Base-by-base conservation (phyloP, 257 asterid species). In the Solanum tarapatanum region DNA sequence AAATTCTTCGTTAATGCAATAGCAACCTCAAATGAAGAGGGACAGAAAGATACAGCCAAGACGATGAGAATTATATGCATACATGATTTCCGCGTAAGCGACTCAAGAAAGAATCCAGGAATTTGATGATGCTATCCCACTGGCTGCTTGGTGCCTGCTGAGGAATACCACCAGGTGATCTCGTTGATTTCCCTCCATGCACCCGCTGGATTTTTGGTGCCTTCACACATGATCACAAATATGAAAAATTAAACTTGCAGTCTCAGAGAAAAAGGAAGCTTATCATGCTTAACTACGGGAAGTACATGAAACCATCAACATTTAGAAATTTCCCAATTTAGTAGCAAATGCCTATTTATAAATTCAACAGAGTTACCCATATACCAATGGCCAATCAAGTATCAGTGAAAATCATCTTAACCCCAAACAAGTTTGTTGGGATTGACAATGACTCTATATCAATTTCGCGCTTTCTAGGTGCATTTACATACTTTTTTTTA, bases 71-170 rank as follows among this genome's bases (percentile, higher is more conserved):
- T 17, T 48, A 35, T 69, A 72, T 26, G 69, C 94, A 84, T 90
- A 97, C 99, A 88, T 94, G 93, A 91, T 97, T 96, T 89, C 77
- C 94, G 19, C 92, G 93, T 60, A 97, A 93, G 77, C 95, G 95
- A 87, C 93, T 91, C 98, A 94, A 93, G 85, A 97, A 91, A 55
- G 92, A 96, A 89, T 97, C 99, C 95, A 97, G 91, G 92, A 97
- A 97, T 75, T 90, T 95, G 94, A 94, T 93, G 91, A 97, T 95
- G 93, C 95, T 95, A 88, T 95, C 98, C 99, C 99, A 97, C 89
- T 94, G 98, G 83, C 93, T 94, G 90, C 94, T 94, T 85, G 97
- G 94, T 87, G 95, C 89, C 90, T 92, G 97, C 77, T 90, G 98
- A 84, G 97, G 92, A 87, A 90, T 92, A 88, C 93, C 95, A 60